Percentiles rank a stretch among this genome's conserved stretches.
Evolutionary conservation across 495 filamentous ascomycete genomes (phyloP).

Genomic region (Barbatosphaeria neglecta): DNA sequence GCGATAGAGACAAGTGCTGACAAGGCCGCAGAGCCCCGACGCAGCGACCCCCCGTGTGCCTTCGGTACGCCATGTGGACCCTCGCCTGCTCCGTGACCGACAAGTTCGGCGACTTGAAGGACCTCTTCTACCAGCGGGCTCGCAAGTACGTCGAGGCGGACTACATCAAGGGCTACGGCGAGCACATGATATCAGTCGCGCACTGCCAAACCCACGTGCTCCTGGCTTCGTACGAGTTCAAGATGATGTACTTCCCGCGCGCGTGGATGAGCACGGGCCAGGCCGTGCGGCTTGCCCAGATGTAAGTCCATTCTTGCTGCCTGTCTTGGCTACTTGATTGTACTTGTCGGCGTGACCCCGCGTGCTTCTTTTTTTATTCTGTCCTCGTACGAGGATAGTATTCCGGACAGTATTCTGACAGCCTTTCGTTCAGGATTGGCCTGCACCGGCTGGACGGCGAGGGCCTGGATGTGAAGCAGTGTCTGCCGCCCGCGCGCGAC

Average conservation of each 20-base stretch:
- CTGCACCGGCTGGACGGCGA: slow-evolving; percentile 78
- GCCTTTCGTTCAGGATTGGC: slow-evolving; percentile 48
- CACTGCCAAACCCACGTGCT: slow-evolving; percentile 77
- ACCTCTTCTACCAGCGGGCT: slow-evolving; percentile 76
- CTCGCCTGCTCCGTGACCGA: slow-evolving; percentile 73
- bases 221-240: slow-evolving; percentile 79
- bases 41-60: slow-evolving; percentile 74
- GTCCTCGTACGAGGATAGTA: background rate
- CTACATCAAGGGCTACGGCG: slow-evolving; percentile 88
- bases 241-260: slow-evolving; percentile 93
- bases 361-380: too few species aligned
- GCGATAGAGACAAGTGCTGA: too few species aligned
- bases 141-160: slow-evolving; percentile 83
- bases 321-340: background rate
- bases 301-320: slow-evolving; percentile 32
- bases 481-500: slow-evolving; percentile 70
- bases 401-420: background rate
- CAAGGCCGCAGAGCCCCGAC: slow-evolving; percentile 46
- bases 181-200: slow-evolving; percentile 68
- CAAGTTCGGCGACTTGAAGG: slow-evolving; percentile 63
- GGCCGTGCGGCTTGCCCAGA: slow-evolving; percentile 63
- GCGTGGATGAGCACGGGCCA: slow-evolving; percentile 90
- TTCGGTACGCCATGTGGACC: slow-evolving; percentile 93
- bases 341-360: too few species aligned
- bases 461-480: slow-evolving; percentile 89